Evolutionary conservation across 192 early-diverging fungal species (phyloP), one percentile per base, ranked within the genome.

Genomic region (Coemansia nantahalensis): DNA sequence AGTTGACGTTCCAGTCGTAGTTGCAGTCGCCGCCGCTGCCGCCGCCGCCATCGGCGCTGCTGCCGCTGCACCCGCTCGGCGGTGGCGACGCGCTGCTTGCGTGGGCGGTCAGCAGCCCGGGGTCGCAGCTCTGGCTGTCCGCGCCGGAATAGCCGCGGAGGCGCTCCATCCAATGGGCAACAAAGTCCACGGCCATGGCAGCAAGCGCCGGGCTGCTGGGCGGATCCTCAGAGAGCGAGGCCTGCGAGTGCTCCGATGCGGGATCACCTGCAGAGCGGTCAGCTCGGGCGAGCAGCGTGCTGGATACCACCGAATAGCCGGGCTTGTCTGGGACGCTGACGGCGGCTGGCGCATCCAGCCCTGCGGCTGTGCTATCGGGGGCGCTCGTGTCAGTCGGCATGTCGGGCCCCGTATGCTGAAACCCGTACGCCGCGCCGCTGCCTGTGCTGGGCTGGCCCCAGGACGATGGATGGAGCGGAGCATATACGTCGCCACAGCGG

Each of bases 391-490:
- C 14, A 5, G 15, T 34, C 19, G 37, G 10, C 9, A 26, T 24
- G 21, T 24, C 15, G 22, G 26, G 8, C 21, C 21, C 41, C 22
- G 41, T 8, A 4, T 21, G 41, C 22, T 10, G 41, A 43, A 26
- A 13, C 41, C 21, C 26, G 41, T 43, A 13, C 26, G 41, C 15
- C 7, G 17, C 41, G 5, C 8, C 19, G 21, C 13, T 10, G 22
- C 41, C 19, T 8, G 15, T 23, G 22, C 21, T n/a, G 28, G 52
- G 52, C 41, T 36, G 40, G 19, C 41, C 24, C 52, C 40, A 54
- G 11, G 43, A 10, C 1, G 18, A 32, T 4, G 52, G 31, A 14
- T 33, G 33, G 14, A 14, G 41, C 2, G 40, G 42, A 4, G 39
- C 5, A 24, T 36, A 45, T 5, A 23, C 10, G 23, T 28, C 42